Base-by-base conservation (phyloP, 805 yeast species). In the Yueomyces sp. region DNA sequence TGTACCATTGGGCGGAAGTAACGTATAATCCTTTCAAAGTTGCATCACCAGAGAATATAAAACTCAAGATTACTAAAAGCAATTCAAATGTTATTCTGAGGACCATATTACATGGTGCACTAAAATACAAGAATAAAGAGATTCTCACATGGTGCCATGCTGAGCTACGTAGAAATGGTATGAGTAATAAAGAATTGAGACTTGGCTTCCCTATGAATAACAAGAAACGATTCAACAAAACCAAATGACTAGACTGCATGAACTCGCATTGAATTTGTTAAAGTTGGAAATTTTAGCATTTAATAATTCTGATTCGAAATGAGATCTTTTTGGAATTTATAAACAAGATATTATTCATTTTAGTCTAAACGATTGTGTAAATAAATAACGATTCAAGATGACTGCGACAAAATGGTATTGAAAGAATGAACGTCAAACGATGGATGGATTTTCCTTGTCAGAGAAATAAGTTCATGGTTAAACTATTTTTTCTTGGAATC, bases 61-160 rank as follows among this genome's bases (percentile, higher is more conserved):
- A 40, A 7, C 27, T 59, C 3, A 57, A 49, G 37, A 43, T 59
- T 2, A 49, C 51, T 2, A 49, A 50, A 5, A 43, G 40, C 7
- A 59, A 58, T 42, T 43, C 47, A 26, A 39, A 48, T 28, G 46
- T 52, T 3, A 57, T 59, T 3, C 36, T 59, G 7, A 49, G 52
- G 45, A 58, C 50, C 19, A 57, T 58, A 33, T 58, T 59, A 12
- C 34, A 43, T 31, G 46, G 43, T 30, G 55, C 62, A 2, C 40
- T 48, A 4, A 43, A 46, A 32, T 42, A 39, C 8, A 36, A 45
- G 5, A 47, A 57, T 26, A 44, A 41, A 26, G 59, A 56, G 36
- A 48, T 57, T 3, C 53, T 51, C 37, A 38, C 41, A 4, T 59
- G 64, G 64, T 53, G 57, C 27, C 52, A 59, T 37, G 40, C 53